A percentile compares a stretch with the other conserved stretches of the same genome.
phyloP scores from a whole-genome alignment of 2,329 filamentous ascomycete species.

The Zymoseptoria crescenta region DNA sequence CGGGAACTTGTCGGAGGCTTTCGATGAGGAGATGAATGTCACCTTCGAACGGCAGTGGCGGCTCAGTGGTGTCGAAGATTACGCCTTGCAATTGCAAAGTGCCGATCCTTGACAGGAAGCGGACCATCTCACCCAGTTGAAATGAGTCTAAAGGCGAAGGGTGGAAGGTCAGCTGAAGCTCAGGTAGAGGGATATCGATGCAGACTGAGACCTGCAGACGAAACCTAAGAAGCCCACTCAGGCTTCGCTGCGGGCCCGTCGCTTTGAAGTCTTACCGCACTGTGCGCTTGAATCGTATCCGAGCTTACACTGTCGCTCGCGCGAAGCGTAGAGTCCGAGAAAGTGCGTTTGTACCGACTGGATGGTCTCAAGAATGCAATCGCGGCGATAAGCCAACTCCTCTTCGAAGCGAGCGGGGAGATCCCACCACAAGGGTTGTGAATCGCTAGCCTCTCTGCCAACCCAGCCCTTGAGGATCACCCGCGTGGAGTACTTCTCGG shows the following conservation, averaged over 20 bases:
- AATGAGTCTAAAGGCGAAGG: constrained; percentile 47
- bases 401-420: constrained; percentile 62
- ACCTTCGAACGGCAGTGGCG: constrained; percentile 47
- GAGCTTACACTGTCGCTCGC: constrained; percentile 60
- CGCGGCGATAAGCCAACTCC: constrained; percentile 59
- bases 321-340: constrained; percentile 57
- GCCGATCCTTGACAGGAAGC: constrained; percentile 57
- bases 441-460: constrained; percentile 43
- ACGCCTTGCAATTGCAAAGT: constrained; percentile 49
- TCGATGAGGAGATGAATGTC: constrained; percentile 55
- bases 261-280: constrained; percentile 35
- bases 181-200: background rate
- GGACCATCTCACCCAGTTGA: constrained; percentile 69
- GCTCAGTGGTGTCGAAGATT: constrained; percentile 32
- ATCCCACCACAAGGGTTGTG: constrained; percentile 60
- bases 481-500: constrained; percentile 56
- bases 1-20: constrained; percentile 57
- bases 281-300: constrained; percentile 65
- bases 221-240: background rate
- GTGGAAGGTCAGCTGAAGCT: background rate
- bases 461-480: constrained; percentile 58
- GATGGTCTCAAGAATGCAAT: constrained; percentile 60
- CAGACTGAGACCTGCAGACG: background rate
- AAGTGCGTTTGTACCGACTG: constrained; percentile 64
- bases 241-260: background rate